Conservation (phyloP, 306 rosid species). For the Sicyos baderoa region DNA sequence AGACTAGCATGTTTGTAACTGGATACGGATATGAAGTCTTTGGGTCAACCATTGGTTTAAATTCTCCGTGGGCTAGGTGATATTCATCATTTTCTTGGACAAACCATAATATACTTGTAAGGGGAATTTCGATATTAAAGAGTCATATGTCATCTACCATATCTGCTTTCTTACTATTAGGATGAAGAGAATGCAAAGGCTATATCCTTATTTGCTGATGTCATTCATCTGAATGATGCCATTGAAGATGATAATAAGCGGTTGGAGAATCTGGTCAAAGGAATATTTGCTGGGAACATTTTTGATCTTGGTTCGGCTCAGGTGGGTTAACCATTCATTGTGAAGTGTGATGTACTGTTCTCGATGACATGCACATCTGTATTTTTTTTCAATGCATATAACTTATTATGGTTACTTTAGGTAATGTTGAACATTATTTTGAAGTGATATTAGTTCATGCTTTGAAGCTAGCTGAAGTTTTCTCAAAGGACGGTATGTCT, state of each 20-base stretch:
- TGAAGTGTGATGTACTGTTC: background rate
- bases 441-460: conserved; percentile 23
- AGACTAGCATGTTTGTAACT: background rate
- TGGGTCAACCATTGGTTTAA: background rate
- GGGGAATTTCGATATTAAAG: background rate
- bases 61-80: background rate
- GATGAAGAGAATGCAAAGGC: conserved; percentile 97
- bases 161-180: conserved; percentile 33
- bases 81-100: background rate
- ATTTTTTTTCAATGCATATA: background rate
- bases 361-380: background rate
- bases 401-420: background rate
- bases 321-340: conserved; percentile 32
- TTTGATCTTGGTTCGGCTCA: conserved; percentile 97
- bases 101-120: background rate
- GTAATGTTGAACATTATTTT: background rate
- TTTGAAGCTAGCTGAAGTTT: conserved; percentile 91
- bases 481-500: conserved; percentile 89
- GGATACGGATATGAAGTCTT: background rate
- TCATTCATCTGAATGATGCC: conserved; percentile 61
- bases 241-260: conserved; percentile 87
- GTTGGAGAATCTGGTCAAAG: conserved; percentile 67
- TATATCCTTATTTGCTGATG: conserved; percentile 63
- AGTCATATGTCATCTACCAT: background rate
- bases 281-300: conserved; percentile 91